A percentile compares a stretch with the other conserved stretches of the same genome.
These are phyloP conservation scores for Luffa aegyptiaca DNA, from an alignment of 306 rosid genomes.

Conservation along the genomic window DNA sequence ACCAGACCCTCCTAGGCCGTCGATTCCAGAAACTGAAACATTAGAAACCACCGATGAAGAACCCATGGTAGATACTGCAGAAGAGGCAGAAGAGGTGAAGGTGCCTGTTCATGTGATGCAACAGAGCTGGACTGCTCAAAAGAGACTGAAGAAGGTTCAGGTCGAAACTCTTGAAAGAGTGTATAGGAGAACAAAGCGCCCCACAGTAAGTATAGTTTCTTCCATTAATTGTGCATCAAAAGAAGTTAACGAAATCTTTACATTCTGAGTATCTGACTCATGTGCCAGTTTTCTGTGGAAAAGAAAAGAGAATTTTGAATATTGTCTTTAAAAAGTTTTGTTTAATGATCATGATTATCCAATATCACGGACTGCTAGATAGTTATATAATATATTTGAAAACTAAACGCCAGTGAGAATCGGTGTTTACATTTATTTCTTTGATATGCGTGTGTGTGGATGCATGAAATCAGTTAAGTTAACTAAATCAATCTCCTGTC, in stretches of 20 bases:
- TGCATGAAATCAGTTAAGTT: background rate
- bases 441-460: background rate
- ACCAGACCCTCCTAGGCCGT: slow-evolving; percentile 43
- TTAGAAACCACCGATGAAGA: slow-evolving; percentile 29
- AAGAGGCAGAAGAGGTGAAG: slow-evolving; percentile 24
- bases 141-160: slow-evolving; percentile 70
- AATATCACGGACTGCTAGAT: background rate
- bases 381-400: background rate
- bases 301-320: background rate
- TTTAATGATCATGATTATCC: background rate
- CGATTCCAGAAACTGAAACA: slow-evolving; percentile 29
- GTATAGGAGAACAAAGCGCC: slow-evolving; percentile 70
- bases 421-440: background rate
- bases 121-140: slow-evolving; percentile 49
- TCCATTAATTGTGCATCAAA: background rate
- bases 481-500: background rate
- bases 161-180: slow-evolving; percentile 71
- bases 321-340: background rate
- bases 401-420: background rate
- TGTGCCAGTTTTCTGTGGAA: background rate
- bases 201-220: slow-evolving; percentile 60
- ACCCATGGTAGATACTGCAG: slow-evolving; percentile 11
- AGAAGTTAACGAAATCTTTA: background rate
- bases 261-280: background rate
- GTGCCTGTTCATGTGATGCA: slow-evolving; percentile 69